Base-by-base conservation (phyloP, 1,139 yeast species). In the Candida neerlandica region DNA sequence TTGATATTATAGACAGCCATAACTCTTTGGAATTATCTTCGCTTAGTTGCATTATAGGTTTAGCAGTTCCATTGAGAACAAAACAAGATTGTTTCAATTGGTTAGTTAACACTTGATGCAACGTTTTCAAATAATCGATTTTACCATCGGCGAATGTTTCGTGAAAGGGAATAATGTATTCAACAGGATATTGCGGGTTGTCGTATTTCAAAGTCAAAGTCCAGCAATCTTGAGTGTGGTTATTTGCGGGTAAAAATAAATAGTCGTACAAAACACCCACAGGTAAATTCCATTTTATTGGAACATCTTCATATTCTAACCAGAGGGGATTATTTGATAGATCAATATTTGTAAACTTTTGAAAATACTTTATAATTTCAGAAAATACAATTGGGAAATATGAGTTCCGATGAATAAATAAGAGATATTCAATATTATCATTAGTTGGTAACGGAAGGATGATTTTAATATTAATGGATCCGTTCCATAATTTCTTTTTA, bases 281-380 rank as follows among this genome's bases (percentile, higher is more conserved):
- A 0, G 97, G 97, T 57, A 84, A 70, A 57, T 87, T 84, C 96
- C 97, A 91, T 43, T 80, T 77, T 26, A 91, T 52, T 0, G 95
- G 90, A 0, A 74, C 81, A 4, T 71, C 78, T 29, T 84, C 84
- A 59, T 72, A 80, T 55, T 83, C 90, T 46, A 90, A 73, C 96
- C 96, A 90, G 0, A 75, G 59, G 0, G 79, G 72, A 65, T 19
- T 66, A 66, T 18, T 41, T 21, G 34, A 30, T 41, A 29, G 29
- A 19, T 19, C 34, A 18, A 19, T 41, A 19, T 14, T 41, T 54
- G 47, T 62, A 67, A n/a, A 71, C 64, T 40, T 65, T 60, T 45
- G 33, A 55, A 86, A 81, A 60, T 74, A 84, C 1, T 57, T 55
- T 2, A 77, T 58, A 0, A 87, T 66, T 6, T 60, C 57, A 0